Evolutionary conservation across 169 alveolate genomes (phyloP), one percentile per base, ranked within the genome.

Genomic region (Cryptosporidium parvum): DNA sequence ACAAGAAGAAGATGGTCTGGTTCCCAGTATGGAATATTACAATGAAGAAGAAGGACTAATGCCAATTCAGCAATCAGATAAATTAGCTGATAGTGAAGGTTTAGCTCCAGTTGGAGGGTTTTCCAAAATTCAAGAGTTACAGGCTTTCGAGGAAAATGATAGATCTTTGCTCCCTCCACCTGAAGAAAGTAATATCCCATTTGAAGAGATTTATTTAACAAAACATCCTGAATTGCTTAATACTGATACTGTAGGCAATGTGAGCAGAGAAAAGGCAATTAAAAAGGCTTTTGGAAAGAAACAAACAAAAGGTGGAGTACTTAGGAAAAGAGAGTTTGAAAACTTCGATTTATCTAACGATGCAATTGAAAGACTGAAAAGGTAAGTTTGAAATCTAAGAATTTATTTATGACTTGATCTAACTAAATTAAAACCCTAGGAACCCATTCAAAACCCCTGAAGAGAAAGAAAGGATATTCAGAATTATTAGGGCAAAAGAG

Each of bases 401-500:
- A 62, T 12, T 26, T 37, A 14, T 59, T 45, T 0, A 37, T 23
- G 0, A 44, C 8, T 39, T 44, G 23, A 70, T 23, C 0, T 23
- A 45, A 70, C 16, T 62, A 8, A 5, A 39, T 33, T 65, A 26
- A 45, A 23, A 31, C 18, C 21, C 45, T 67, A 80, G 89, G 56
- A 59, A 80, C 62, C 89, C 89, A 37, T 80, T 80, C 42, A 80
- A 62, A 80, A 80, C 73, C 0, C 52, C 65, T 21, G 80, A 80
- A 44, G 80, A 80, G 68, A 80, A 80, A 18, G 51, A 59, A 26
- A 59, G 39, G 21, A 80, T 80, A 9, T 26, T 80, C 18, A 53
- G 89, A 44, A 65, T 80, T 37, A 26, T 80, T 23, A 39, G 37
- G 37, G 75, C 89, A 21, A 59, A 62, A 53, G 42, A 80, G 6